Base-by-base conservation (phyloP, 2,329 filamentous ascomycete genomes). In the Bertia moriformis region DNA sequence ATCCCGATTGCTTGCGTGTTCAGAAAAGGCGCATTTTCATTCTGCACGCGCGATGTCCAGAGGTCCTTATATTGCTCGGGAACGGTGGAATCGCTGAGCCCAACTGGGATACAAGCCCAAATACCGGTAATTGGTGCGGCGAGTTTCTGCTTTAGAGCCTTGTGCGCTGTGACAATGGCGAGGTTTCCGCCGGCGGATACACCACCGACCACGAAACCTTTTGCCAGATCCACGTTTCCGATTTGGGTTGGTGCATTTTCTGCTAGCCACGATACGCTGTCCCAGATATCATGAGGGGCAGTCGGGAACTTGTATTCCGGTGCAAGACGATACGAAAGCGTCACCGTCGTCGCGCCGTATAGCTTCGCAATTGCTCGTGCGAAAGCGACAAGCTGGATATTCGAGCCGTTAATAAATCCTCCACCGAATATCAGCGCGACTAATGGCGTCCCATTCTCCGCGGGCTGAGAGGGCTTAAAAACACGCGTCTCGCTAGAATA, bases 1-100 rank as follows among this genome's bases (percentile, higher is more conserved):
- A 59, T 54, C 24, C 57, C 52, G 2, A 53, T 35, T 7, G 7
- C 10, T 35, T 35, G 7, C 10, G 15, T 7, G 10, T 7, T 13
- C 10, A 35, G 32, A 35, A 35, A 10, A 7, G 32, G 12, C 15
- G 32, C 32, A 35, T 17, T 35, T 15, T 35, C 15, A 10, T 15
- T 14, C 10, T 35, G 12, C 15, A 17, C 32, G 32, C 7, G 15
- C 10, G 12, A 14, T 7, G 15, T 14, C 10, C 7, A 10, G 32
- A 35, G 32, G 32, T 17, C 10, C 7, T 12, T 35, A 7, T 14
- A 18, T 15, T 35, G 10, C 15, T 7, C 10, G 7, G 10, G 10
- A 10, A 10, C 7, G 32, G 7, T 7, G 32, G 10, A 13, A 14
- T 7, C 10, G 10, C 32, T 18, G 12, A 35, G 47, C 5, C 49